phyloP scores from a whole-genome alignment of 495 filamentous ascomycete genomes.

The Neurospora tetraspora region DNA sequence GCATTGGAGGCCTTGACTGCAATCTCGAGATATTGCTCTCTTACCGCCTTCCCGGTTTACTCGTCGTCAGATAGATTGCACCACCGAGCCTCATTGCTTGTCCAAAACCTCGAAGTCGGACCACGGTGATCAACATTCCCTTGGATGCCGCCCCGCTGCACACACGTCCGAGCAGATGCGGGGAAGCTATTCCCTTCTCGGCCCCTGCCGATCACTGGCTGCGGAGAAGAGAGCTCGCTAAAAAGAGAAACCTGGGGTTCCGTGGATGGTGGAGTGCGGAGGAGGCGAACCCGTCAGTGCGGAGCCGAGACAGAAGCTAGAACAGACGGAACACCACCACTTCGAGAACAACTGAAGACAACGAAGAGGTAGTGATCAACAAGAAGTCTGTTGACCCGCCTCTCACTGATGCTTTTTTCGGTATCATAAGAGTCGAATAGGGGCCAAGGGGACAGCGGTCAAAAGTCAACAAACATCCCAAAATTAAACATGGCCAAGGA shows the following conservation, averaged over 20 bases:
- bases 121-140: not conserved
- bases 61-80: not conserved
- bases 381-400: not conserved
- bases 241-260: not conserved
- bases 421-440: not conserved
- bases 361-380: not conserved
- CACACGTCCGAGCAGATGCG: not conserved
- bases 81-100: slow-evolving; percentile 1
- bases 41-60: slow-evolving; percentile 10
- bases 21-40: slow-evolving; percentile 15
- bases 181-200: not conserved
- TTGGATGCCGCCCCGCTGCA: too few relatives aligned
- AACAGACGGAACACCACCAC: not conserved
- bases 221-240: not conserved
- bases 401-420: not conserved
- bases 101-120: not conserved
- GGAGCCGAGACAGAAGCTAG: not conserved
- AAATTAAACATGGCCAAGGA: not conserved
- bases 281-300: not conserved
- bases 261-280: not conserved
- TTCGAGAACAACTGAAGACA: not conserved
- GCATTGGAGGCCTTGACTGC: slow-evolving; percentile 2
- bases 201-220: not conserved
- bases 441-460: too few relatives aligned
- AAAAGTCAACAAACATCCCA: not conserved